Conservation (phyloP, 2,329 filamentous ascomycete species). For the Diaporthe vaccinii region DNA sequence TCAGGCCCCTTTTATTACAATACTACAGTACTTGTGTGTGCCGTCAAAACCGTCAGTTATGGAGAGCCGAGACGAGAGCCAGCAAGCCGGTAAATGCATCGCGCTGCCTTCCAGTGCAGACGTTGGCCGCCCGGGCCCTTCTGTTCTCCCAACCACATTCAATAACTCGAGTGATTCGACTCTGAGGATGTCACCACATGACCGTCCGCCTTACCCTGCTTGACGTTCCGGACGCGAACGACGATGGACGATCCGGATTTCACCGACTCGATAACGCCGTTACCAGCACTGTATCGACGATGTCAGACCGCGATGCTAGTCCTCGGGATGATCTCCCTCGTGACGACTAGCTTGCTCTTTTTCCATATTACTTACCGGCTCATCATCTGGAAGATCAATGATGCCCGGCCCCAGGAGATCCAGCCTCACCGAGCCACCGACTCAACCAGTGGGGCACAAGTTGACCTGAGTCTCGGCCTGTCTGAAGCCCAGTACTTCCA, state of each 20-base stretch:
- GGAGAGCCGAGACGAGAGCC: neutral
- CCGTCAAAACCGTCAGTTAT: slow-evolving; percentile 7
- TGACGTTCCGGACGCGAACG: slow-evolving; percentile 7
- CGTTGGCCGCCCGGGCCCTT: too few species aligned
- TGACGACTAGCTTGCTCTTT: slow-evolving; percentile 45
- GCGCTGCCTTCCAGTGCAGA: neutral
- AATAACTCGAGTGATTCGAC: slow-evolving; percentile 16
- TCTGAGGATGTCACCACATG: slow-evolving; percentile 3
- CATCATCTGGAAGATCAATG: slow-evolving; percentile 46
- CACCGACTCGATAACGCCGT: slow-evolving; percentile 43
- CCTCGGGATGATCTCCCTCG: slow-evolving; percentile 46
- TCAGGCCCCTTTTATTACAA: slow-evolving; percentile 33
- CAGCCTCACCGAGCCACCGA: neutral
- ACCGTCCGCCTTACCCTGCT: neutral
- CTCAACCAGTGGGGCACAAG: neutral
- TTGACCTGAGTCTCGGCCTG: slow-evolving; percentile 48
- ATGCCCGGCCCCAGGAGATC: slow-evolving; percentile 22
- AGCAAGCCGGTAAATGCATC: neutral
- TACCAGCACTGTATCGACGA: slow-evolving; percentile 44
- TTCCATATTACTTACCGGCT: slow-evolving; percentile 49
- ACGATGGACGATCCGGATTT: slow-evolving; percentile 13
- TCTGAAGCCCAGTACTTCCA: slow-evolving; percentile 46
- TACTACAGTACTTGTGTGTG: slow-evolving; percentile 13
- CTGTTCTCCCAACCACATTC: neutral
- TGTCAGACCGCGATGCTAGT: slow-evolving; percentile 45